A percentile compares a stretch with the other conserved stretches of the same genome.
Evolutionary conservation across 2,329 filamentous ascomycete genomes (phyloP).

Genomic region (Penicillium crustosum): DNA sequence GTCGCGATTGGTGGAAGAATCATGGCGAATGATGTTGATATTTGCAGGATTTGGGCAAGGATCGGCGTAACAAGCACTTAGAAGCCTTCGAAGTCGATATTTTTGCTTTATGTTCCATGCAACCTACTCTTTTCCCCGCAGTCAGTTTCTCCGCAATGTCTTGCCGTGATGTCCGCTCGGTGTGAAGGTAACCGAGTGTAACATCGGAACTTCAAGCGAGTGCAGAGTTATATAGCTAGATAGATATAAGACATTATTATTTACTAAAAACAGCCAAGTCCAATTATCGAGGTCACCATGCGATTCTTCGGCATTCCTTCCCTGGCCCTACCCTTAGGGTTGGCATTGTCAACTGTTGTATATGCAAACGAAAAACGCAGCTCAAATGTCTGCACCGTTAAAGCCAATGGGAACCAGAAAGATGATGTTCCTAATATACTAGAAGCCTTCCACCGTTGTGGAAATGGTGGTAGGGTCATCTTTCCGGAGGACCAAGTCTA

Average conservation of each 20-base stretch:
- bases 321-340: neutral
- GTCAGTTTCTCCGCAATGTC: constrained; percentile 4
- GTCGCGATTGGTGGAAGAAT: constrained; percentile 20
- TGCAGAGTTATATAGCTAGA: neutral
- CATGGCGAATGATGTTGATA: neutral
- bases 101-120: neutral
- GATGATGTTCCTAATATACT: constrained; percentile 46
- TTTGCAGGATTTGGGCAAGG: constrained; percentile 7
- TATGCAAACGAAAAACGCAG: constrained; percentile 7
- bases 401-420: constrained; percentile 37
- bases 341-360: constrained; percentile 9
- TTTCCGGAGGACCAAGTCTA: constrained; percentile 54
- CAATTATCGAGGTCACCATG: neutral
- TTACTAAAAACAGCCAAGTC: too few species aligned
- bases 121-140: constrained; percentile 9
- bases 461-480: constrained; percentile 46
- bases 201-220: neutral
- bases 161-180: constrained; percentile 1
- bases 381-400: constrained; percentile 41
- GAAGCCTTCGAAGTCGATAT: neutral
- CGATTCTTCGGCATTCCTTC: neutral
- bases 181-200: constrained; percentile 9
- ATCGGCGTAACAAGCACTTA: constrained; percentile 17
- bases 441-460: constrained; percentile 43
- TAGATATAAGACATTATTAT: neutral